A percentile compares a stretch with the other conserved stretches of the same genome.
Conservation (phyloP, 371 early-diverging fungal species). For the Phascolomyces articulosus region DNA sequence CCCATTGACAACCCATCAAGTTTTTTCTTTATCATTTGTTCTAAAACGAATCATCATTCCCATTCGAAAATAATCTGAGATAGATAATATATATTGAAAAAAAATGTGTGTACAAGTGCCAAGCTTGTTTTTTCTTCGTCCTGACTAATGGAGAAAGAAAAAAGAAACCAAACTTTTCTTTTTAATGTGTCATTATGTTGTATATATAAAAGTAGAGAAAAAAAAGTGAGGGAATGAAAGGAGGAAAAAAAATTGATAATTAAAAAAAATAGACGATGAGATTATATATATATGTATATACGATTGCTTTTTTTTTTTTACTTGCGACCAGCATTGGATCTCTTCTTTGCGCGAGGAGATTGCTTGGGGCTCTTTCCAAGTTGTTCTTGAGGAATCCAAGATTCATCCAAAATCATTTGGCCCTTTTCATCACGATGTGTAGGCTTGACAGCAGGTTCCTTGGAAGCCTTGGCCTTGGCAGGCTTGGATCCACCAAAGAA, state of each 20-base stretch:
- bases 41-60: too few species aligned
- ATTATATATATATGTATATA: background rate
- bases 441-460: constrained; percentile 34
- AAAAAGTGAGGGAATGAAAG: background rate
- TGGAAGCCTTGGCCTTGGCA: constrained; percentile 29
- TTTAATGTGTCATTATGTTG: too few species aligned
- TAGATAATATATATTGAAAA: too few species aligned
- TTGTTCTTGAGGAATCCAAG: constrained; percentile 54
- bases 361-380: constrained; percentile 36
- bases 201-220: too few species aligned
- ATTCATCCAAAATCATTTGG: constrained; percentile 52
- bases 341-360: constrained; percentile 51
- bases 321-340: constrained; percentile 31
- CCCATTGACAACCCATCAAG: too few species aligned
- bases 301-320: constrained; percentile 12
- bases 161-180: too few species aligned
- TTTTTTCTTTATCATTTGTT: too few species aligned
- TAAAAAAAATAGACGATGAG: too few species aligned
- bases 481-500: constrained; percentile 44
- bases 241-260: background rate
- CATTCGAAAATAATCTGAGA: too few species aligned
- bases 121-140: too few species aligned
- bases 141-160: too few species aligned
- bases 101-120: too few species aligned
- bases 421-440: constrained; percentile 57